These are phyloP conservation scores for Acanthamoeba lenticulata DNA, from an alignment of 208 protist genomes.

Conservation along the genomic window DNA sequence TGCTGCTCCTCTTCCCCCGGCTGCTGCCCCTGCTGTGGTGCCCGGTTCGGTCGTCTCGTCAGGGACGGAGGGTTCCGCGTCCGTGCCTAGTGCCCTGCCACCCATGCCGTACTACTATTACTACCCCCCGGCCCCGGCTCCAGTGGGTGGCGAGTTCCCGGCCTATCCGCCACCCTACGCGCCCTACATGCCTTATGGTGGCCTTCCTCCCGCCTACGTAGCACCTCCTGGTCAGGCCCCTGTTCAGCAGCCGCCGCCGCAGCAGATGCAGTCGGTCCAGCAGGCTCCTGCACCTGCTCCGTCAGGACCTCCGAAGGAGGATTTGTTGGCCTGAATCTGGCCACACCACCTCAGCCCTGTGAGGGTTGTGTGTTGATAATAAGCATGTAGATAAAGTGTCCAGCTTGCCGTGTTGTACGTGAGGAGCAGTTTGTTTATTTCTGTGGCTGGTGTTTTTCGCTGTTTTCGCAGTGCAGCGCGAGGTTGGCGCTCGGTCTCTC, in stretches of 20 bases:
- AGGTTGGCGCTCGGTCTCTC: too few species aligned
- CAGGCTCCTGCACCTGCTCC: not conserved
- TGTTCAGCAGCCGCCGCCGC: not conserved
- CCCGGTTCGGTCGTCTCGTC: not conserved
- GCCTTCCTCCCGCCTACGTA: not conserved
- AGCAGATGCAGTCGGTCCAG: not conserved
- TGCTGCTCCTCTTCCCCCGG: not conserved
- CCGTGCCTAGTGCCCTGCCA: not conserved
- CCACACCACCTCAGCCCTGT: too few species aligned
- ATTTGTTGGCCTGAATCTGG: too few species aligned
- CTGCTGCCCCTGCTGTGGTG: not conserved
- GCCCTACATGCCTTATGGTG: not conserved
- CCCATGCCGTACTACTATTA: not conserved
- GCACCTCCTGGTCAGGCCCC: not conserved
- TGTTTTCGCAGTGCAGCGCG: too few species aligned
- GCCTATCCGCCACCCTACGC: not conserved
- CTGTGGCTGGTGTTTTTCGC: too few species aligned
- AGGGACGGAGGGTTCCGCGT: not conserved
- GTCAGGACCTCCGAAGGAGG: not conserved
- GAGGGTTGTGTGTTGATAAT: too few species aligned
- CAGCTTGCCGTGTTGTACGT: too few species aligned
- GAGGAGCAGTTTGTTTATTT: too few species aligned
- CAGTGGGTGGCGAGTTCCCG: not conserved
- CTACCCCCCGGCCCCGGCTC: not conserved
- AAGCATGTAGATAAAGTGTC: too few species aligned